Percentiles rank a stretch among this genome's conserved stretches.
Evolutionary conservation across 441 rosid genomes (phyloP).

Genomic region (Brassica hybrid): DNA sequence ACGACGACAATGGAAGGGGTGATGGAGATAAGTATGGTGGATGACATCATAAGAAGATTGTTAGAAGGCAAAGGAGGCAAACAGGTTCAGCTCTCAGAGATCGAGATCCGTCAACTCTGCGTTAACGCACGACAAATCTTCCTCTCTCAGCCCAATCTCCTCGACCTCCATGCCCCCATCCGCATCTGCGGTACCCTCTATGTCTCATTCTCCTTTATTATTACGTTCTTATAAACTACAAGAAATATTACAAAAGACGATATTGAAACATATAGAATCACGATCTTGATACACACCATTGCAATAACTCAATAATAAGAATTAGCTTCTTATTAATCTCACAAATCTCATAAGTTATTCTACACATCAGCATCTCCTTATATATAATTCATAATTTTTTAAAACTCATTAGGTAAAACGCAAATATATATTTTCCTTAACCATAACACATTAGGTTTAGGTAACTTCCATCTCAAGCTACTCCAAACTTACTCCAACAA

Average conservation of each 20-base stretch:
- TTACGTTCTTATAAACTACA: background rate
- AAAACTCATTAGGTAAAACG: too few species aligned
- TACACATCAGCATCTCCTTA: too few species aligned
- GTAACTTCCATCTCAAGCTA: too few species aligned
- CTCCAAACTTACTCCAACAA: too few species aligned
- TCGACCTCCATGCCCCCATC: constrained; percentile 72
- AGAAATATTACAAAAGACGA: background rate
- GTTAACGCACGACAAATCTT: constrained; percentile 94
- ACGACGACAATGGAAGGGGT: constrained; percentile 90
- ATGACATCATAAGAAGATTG: constrained; percentile 89
- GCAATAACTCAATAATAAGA: too few species aligned
- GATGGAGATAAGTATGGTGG: constrained; percentile 86
- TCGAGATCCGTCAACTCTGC: constrained; percentile 97
- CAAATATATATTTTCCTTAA: too few species aligned
- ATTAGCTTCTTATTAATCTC: too few species aligned
- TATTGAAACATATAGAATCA: too few species aligned
- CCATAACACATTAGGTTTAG: too few species aligned
- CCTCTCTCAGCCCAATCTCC: constrained; percentile 85
- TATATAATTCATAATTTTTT: too few species aligned
- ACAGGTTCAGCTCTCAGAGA: constrained; percentile 94
- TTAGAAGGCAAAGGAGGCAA: constrained; percentile 92
- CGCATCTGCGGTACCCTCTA: constrained; percentile 74
- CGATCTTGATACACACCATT: too few species aligned
- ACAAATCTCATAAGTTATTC: too few species aligned
- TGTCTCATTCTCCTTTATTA: background rate